Evolutionary conservation across 2,329 filamentous ascomycete genomes (phyloP), one percentile per base, ranked within the genome.

Genomic region (Sclerotinia subarctica): DNA sequence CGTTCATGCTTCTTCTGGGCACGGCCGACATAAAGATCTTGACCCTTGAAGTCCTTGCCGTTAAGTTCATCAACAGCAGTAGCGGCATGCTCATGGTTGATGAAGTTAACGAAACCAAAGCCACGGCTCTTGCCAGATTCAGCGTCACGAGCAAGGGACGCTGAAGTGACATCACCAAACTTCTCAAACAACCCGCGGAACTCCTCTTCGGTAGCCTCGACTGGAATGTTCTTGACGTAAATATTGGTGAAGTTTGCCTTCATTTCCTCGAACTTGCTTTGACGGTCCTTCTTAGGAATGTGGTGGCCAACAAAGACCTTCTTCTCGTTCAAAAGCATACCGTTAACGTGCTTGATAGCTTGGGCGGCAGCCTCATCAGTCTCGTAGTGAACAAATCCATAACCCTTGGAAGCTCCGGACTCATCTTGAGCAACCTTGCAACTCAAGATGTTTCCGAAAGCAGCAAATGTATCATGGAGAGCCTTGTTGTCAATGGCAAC

Each of bases 251-350:
- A 99, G 87, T 99, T 99, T 81, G 95, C 95, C 90, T 99, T 99
- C 94, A 99, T 99, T 87, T 99, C 95, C 85, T 99, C 95, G 76
- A 98, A 98, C 85, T 99, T 99, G 92, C 93, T 97, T 88, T 98
- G 95, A 77, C 95, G 94, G 79, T 99, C 95, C 88, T 98, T 98
- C 91, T 98, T 98, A 80, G 95, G 94, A 78, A 99, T 98, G 84
- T 99, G 95, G 83, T 97, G 94, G 73, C 95, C 95, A 75, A 99
- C 95, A 76, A 96, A 99, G 73, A 99, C 95, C 88, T 99, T 99
- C 90, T 99, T 99, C 88, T 99, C 95, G 84, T 99, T 99, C 79
- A 99, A 83, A 80, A 99, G 85, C 95, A 99, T 99, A 80, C 95
- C 95, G 81, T 99, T 99, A 79, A 99, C 95, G 78, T 96, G 94